phyloP scores from a whole-genome alignment of 768 basidiomycete species.

The Trametes meyenii region DNA sequence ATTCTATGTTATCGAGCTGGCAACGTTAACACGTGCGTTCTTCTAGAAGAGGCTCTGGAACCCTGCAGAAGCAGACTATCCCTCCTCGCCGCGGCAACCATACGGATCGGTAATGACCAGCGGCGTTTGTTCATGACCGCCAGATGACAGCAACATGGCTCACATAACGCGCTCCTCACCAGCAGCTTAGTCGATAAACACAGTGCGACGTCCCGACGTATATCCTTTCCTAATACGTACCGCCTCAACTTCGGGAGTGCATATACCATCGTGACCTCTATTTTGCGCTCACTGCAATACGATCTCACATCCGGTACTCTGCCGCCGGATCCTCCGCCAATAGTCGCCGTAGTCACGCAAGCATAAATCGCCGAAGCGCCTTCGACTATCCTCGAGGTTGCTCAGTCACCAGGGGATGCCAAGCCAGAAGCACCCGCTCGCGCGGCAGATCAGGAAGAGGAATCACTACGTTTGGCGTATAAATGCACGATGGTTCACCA shows the following conservation, averaged over 20 bases:
- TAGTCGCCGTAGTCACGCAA: constrained; percentile 10
- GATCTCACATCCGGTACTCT: background rate
- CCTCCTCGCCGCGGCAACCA: too few relatives aligned
- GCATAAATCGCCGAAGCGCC: constrained; percentile 7
- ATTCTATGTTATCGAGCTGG: too few relatives aligned
- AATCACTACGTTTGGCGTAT: background rate
- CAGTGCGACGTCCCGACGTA: constrained; percentile 7
- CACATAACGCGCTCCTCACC: background rate
- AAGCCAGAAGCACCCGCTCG: constrained; percentile 5
- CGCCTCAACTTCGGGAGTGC: constrained; percentile 21
- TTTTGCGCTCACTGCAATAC: background rate
- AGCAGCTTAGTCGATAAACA: background rate
- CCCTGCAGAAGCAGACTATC: too few relatives aligned
- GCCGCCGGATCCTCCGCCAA: background rate
- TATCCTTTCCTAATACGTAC: constrained; percentile 8
- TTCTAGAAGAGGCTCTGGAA: too few relatives aligned
- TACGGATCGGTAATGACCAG: too few relatives aligned
- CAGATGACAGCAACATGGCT: background rate
- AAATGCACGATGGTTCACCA: background rate
- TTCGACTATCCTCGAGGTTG: background rate
- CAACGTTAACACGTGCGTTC: too few relatives aligned
- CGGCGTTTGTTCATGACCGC: background rate
- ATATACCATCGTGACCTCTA: constrained; percentile 10
- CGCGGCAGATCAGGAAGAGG: background rate
- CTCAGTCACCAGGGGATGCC: background rate